Evolutionary conservation across 2,329 filamentous ascomycete species (phyloP), one percentile per base, ranked within the genome.

Genomic region (Lachnellula subtilissima): DNA sequence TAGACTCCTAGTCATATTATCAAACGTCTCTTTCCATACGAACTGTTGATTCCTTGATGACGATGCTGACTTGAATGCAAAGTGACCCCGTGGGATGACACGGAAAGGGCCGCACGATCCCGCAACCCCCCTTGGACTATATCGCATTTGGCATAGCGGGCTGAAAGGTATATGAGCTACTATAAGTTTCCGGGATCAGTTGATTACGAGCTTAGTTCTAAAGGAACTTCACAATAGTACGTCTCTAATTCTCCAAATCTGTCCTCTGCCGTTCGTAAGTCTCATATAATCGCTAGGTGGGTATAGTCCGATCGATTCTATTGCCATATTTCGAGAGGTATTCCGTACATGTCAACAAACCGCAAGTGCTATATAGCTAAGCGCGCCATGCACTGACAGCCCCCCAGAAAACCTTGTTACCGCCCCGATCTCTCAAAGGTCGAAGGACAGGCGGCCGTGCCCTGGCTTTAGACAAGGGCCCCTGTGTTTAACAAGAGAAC

Each of bases 81-180:
- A 49, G 22, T 2, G 22, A 37, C 32, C 32, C 52, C 43, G 28
- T 48, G 48, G 52, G 42, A 25, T 48, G 43, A 57, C 55, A 57
- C 55, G 52, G 52, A 48, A 57, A 43, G 48, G 55, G 37, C 55
- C 39, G 55, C 51, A 52, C 6, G 22, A 11, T 9, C 32, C 46
- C 17, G 17, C 19, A 45, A n/a, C 15, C 32, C 36, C 36, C 15
- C 12, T 12, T 39, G 12, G 12, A 15, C n/a, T 39, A n/a, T 39
- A 39, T 39, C 11, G n/a, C n/a, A 39, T 14, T 17, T 39, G 12
- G n/a, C n/a, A 6, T n/a, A 6, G 5, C 37, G n/a, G 14, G n/a
- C 37, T 14, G 37, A 39, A 14, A 15, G 12, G 37, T 5, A 5
- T n/a, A 39, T 15, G 5, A 39, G 37, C 12, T 39, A 39, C 12